These are phyloP conservation scores for Picochlorum sp. DNA, from an alignment of 139 green algal genomes.

Conservation along the genomic window DNA sequence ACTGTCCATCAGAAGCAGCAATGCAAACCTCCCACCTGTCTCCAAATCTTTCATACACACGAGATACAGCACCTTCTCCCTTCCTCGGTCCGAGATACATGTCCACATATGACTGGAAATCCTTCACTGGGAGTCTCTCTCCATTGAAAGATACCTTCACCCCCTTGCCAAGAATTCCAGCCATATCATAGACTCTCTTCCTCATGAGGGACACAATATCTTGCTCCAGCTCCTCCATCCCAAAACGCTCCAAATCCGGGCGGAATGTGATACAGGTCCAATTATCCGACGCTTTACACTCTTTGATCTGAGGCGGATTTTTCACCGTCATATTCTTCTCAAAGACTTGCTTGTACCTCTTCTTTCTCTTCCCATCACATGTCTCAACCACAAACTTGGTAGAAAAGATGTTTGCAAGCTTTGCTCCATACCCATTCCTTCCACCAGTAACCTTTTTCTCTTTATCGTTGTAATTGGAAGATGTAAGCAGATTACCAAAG, in stretches of 20 bases:
- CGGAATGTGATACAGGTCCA: constrained; percentile 95
- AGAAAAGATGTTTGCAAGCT: constrained; percentile 99
- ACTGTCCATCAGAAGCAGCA: constrained; percentile 78
- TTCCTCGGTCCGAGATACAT: constrained; percentile 81
- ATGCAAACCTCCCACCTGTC: constrained; percentile 95
- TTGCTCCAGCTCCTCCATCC: constrained; percentile 63
- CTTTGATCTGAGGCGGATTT: constrained; percentile 63
- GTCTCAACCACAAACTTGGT: constrained; percentile 95
- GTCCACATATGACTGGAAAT: constrained; percentile 90
- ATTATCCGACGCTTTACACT: constrained; percentile 86
- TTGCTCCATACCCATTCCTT: constrained; percentile 96
- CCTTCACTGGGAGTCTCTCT: constrained; percentile 67
- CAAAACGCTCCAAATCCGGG: constrained; percentile 87
- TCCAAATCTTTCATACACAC: constrained; percentile 81
- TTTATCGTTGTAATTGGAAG: constrained; percentile 97
- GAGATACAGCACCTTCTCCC: constrained; percentile 39
- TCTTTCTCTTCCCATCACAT: constrained; percentile 71
- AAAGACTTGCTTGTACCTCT: constrained; percentile 85
- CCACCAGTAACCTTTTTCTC: constrained; percentile 98
- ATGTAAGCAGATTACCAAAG: constrained; percentile 97
- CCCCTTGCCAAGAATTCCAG: constrained; percentile 84
- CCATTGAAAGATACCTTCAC: constrained; percentile 93
- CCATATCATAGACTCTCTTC: constrained; percentile 94
- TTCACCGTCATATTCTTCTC: constrained; percentile 73
- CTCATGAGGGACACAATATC: constrained; percentile 80